These are phyloP conservation scores for Hyphodiscus sp. DNA, from an alignment of 2,329 filamentous ascomycete species.

Conservation along the genomic window DNA sequence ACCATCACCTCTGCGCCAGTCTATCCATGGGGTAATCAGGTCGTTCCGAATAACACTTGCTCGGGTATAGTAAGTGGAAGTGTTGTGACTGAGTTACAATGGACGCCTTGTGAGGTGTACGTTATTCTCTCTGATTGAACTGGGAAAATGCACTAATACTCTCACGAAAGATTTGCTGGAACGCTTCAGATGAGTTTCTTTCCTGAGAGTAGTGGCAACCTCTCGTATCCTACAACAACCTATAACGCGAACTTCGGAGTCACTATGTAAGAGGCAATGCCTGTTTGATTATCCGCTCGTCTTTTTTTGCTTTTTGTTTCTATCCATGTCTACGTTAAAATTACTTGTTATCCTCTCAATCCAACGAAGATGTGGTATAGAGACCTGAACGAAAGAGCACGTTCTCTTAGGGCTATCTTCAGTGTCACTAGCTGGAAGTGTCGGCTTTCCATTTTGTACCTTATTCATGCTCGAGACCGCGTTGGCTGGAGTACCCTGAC, in stretches of 20 bases:
- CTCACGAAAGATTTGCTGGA: conserved; percentile 4
- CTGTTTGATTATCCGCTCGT: neutral
- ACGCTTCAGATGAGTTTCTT: conserved; percentile 12
- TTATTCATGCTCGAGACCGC: neutral
- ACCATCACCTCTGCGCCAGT: conserved; percentile 1
- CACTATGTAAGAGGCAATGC: conserved; percentile 6
- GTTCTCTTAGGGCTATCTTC: too few species aligned
- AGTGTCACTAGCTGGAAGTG: too few species aligned
- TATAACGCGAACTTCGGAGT: conserved; percentile 1
- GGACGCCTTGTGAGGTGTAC: conserved; percentile 5
- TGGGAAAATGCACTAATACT: neutral
- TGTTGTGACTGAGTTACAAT: neutral
- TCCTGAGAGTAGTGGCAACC: conserved; percentile 4
- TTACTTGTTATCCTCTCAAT: too few species aligned
- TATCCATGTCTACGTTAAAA: neutral
- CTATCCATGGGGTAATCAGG: conserved; percentile 4
- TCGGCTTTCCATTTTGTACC: too few species aligned
- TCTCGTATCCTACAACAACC: conserved; percentile 4
- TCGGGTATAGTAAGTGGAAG: neutral
- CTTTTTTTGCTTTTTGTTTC: neutral
- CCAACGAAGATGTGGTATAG: too few species aligned
- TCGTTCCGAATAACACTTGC: conserved; percentile 5
- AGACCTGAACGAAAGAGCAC: too few species aligned
- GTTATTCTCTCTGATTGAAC: neutral
- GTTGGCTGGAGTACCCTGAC: neutral